phyloP scores from a whole-genome alignment of 495 filamentous ascomycete species.

The Penicilliopsis zonata region DNA sequence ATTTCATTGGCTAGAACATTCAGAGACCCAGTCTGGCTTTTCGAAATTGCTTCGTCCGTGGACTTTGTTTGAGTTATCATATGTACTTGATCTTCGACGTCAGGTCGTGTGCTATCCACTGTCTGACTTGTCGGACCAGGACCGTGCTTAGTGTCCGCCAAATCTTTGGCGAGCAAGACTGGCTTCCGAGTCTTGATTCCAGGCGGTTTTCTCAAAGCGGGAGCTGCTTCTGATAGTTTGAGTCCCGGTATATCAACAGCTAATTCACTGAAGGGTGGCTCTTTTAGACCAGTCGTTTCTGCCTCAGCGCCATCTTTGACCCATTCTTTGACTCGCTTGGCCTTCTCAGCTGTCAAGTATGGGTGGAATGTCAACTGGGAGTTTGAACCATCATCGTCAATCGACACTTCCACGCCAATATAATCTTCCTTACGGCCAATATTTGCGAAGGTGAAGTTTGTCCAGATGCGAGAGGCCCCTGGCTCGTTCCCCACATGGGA shows the following conservation, averaged over 20 bases:
- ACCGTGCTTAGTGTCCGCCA: too few relatives aligned
- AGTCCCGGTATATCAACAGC: background rate
- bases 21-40: too few relatives aligned
- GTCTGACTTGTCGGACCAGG: background rate
- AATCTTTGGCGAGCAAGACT: too few relatives aligned
- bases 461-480: conserved; percentile 13
- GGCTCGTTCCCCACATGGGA: conserved; percentile 3
- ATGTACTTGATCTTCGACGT: too few relatives aligned
- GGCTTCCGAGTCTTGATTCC: conserved; percentile 9
- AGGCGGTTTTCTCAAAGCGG: conserved; percentile 6
- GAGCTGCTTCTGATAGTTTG: background rate
- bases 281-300: background rate
- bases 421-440: conserved; percentile 10
- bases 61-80: too few relatives aligned
- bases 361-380: too few relatives aligned
- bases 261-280: background rate
- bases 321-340: conserved; percentile 14
- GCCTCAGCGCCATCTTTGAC: conserved; percentile 8
- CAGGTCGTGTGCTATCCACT: background rate
- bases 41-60: too few relatives aligned
- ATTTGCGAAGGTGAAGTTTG: conserved; percentile 11
- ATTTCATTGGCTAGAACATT: too few relatives aligned
- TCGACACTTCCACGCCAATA: too few relatives aligned
- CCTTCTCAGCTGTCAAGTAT: conserved; percentile 12
- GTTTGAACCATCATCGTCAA: too few relatives aligned